Conservation (phyloP, 768 basidiomycete genomes). For the Dictyophora rubrovolvata region DNA sequence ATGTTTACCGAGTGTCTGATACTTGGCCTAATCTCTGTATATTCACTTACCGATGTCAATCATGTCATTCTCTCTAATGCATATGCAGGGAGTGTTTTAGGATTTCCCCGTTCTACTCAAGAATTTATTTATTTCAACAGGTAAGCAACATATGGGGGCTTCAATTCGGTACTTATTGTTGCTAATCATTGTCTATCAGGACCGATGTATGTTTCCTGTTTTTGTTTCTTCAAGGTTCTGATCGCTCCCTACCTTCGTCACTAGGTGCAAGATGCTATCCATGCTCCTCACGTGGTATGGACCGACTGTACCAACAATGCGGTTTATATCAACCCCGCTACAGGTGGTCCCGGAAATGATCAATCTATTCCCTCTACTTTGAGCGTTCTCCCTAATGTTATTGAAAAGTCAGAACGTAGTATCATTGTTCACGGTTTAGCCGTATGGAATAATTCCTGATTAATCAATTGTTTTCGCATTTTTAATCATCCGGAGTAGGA, state of each 20-base stretch:
- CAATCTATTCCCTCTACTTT: constrained; percentile 23
- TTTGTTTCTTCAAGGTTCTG: neutral
- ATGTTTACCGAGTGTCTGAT: constrained; percentile 47
- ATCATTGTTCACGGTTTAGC: constrained; percentile 26
- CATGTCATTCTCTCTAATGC: neutral
- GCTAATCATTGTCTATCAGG: constrained; percentile 13
- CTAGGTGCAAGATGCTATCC: constrained; percentile 27
- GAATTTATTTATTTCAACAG: constrained; percentile 48
- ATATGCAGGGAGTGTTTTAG: constrained; percentile 30
- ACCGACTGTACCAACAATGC: constrained; percentile 16
- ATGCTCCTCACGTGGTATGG: constrained; percentile 28
- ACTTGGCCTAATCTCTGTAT: constrained; percentile 39
- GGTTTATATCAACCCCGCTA: constrained; percentile 21
- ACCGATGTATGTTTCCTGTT: constrained; percentile 26
- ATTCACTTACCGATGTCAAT: constrained; percentile 6
- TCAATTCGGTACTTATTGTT: constrained; percentile 5
- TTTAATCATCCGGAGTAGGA: constrained; percentile 15
- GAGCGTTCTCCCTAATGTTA: constrained; percentile 27
- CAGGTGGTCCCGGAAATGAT: constrained; percentile 19
- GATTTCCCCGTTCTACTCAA: constrained; percentile 30
- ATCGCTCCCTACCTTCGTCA: neutral
- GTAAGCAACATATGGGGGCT: constrained; percentile 16
- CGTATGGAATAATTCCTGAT: constrained; percentile 10
- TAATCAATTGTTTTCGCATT: neutral
- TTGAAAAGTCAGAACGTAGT: constrained; percentile 26